Evolutionary conservation across 352 stramenopile genomes (phyloP), one percentile per base, ranked within the genome.

Genomic region (Globisporangium nodosum): DNA sequence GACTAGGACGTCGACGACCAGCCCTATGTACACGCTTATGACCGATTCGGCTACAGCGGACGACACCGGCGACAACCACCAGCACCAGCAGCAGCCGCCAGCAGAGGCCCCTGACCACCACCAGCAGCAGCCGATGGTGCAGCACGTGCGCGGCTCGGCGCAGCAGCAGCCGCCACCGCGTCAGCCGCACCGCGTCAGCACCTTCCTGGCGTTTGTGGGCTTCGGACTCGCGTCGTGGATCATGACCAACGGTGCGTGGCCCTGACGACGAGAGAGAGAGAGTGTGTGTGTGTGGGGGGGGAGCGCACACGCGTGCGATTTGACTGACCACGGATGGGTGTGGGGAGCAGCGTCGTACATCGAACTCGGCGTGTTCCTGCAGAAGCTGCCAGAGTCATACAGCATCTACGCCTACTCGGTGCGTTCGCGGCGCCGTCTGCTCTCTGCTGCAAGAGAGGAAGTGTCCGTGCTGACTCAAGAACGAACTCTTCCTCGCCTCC

Each of bases 371-470:
- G 69, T 78, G 30, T 85, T 85, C 39, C 51, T 88, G 53, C 78
- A 70, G 9, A 63, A 71, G n/a, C 63, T 87, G 27, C 80, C 80
- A 0, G 78, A 90, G 63, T 70, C 76, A 27, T 85, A 84, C 64
- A 64, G 70, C 15, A 87, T 90, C 62, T 86, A 80, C 61, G 76
- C 81, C 9, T 88, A 88, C 66, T 78, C 75, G 69, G 78, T 88
- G 39, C 15, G 57, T 58, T 5, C 5, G 43, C 5, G 15, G 9
- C 21, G 20, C n/a, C 20, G 24, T 27, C 24, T 27, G 24, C 24
- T 27, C 24, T 1, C 24, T 27, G 24, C 24, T 27, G 24, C 24
- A 27, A 27, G 24, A 27, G 24, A 27, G 24, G 24, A 27, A 27
- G 24, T 27, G 24, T 27, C 24, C 24, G 2, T 27, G 24, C 24